Base-by-base conservation (phyloP, 306 rosid genomes). In the Vicia sativa region DNA sequence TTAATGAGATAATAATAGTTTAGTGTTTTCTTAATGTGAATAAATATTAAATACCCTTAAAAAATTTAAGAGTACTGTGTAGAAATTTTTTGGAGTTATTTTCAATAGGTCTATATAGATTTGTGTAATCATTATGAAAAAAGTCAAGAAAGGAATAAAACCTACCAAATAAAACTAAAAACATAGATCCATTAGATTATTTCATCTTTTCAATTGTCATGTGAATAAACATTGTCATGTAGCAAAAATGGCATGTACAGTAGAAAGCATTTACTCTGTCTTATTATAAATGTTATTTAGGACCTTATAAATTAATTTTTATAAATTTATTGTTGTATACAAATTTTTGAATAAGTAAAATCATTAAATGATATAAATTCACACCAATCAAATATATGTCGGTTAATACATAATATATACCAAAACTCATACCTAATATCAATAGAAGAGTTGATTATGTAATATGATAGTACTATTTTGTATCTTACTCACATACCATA, bases 141-240 rank as follows among this genome's bases (percentile, higher is more conserved):
- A 52, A 52, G 58, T 21, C 7, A 52, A 52, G n/a, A 52, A 52
- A 52, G n/a, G 55, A 49, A 21, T 52, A 52, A 52, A 52, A 7
- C 8, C 31, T 52, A 9, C 58, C 58, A 52, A 52, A 52, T 19
- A 52, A 52, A 19, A 45, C 4, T 15, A n/a, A 10, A 65, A 65
- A 28, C 12, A 9, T 55, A 26, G 44, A 26, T 23, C 37, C 43
- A 48, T n/a, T 21, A 21, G 2, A 21, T 21, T 21, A 21, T 21
- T 21, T 21, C 23, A 21, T 21, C 23, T 21, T 21, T 21, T 21
- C 23, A 21, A 21, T 21, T 21, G 23, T 21, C 23, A 21, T 21
- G 23, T 21, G 23, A 35, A 44, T 19, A 43, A 46, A 18, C 13
- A 7, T 28, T 58, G 73, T 79, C 72, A 54, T 73, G 14, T 53